Base-by-base conservation (phyloP, 345 rosid species). In the Pistacia vera region DNA sequence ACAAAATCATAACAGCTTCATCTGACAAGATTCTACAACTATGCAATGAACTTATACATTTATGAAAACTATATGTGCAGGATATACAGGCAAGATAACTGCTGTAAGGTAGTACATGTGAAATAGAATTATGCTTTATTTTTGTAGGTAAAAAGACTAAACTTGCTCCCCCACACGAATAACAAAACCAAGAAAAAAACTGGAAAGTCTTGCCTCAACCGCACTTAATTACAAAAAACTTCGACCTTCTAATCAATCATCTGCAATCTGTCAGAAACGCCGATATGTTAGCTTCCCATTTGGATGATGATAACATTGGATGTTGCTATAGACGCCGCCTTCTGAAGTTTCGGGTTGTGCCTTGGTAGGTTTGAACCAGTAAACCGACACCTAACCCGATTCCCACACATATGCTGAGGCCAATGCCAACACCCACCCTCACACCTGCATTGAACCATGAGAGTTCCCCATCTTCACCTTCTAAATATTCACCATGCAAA, bases 401-500 rank as follows among this genome's bases (percentile, higher is more conserved):
- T 62, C 98, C 94, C 46, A 95, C 80, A 66, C 93, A 93, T n/a
- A 89, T 78, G 58, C 98, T 89, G 38, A 95, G 98, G 70, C 97
- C 94, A 33, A 95, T 92, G 20, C 99, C 98, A 10, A 93, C 97
- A 1, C 97, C 98, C 71, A 95, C 98, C 60, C 98, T 89, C n/a
- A 95, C 97, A 38, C 98, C 97, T 4, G 95, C 95, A 67, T 91
- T 95, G 78, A 93, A 95, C 99, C 96, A 95, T 22, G 93, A 83
- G 30, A 95, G 88, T 63, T 95, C 98, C 12, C 97, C 97, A 75
- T 91, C 94, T 80, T 90, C 91, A 13, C 87, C 87, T 6, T 90
- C 92, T 49, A 86, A 30, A 33, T 78, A 84, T 11, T 82, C 83
- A 12, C 86, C 87, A 4, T 90, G 91, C 41, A 85, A 30, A 28